Evolutionary conservation across 129 eudicot genomes (phyloP).

Genomic region (carrot (Daucus carota)): DNA sequence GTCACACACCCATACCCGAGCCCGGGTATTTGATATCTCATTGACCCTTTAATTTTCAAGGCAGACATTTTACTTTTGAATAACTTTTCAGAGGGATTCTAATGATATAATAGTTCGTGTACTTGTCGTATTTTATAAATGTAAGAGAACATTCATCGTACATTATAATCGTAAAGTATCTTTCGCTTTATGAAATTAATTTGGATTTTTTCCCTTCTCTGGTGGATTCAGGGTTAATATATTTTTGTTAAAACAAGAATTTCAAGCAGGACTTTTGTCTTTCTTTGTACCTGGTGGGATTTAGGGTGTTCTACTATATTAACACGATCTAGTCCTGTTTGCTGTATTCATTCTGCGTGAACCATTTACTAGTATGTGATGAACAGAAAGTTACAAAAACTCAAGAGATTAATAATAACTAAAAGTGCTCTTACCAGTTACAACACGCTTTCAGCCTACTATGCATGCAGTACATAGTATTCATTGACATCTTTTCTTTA

Average conservation of each 20-base stretch:
- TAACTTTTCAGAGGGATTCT: background rate
- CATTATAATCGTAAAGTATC: background rate
- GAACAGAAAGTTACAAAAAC: background rate
- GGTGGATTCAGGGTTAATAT: background rate
- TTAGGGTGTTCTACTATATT: background rate
- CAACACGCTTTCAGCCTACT: background rate
- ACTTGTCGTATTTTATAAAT: background rate
- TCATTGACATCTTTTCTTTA: background rate
- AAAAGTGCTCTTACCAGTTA: background rate
- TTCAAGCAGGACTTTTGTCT: background rate
- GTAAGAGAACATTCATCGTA: background rate
- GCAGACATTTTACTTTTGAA: background rate
- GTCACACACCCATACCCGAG: no score
- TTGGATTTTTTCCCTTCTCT: background rate
- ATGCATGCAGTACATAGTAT: background rate
- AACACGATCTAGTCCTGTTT: background rate
- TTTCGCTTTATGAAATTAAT: background rate
- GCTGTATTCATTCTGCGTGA: background rate
- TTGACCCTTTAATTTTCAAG: background rate
- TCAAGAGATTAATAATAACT: background rate
- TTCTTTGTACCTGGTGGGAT: background rate
- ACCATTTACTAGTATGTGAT: background rate
- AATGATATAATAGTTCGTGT: background rate
- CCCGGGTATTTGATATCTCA: no score
- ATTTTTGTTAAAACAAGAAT: background rate